Conservation (phyloP, 2,329 filamentous ascomycete species). For the Shiraia sp. region DNA sequence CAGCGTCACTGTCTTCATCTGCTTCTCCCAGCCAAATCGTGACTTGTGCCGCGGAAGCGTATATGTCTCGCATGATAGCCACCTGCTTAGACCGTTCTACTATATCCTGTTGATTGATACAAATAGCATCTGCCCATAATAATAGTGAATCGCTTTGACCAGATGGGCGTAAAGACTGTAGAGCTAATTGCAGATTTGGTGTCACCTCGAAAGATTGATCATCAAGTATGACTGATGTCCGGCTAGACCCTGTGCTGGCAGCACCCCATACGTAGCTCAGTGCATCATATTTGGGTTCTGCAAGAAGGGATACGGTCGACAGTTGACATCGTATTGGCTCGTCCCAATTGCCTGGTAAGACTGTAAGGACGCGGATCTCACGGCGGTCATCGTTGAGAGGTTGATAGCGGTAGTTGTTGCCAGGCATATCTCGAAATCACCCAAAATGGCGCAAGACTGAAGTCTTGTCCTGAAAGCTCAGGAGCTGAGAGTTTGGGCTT, state of each 20-base stretch:
- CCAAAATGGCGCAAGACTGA: too few relatives aligned
- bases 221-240: neutral
- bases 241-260: neutral
- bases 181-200: conserved; percentile 1
- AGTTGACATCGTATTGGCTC: neutral
- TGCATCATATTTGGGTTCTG: neutral
- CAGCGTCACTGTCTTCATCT: conserved; percentile 3
- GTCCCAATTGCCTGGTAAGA: neutral
- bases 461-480: too few relatives aligned
- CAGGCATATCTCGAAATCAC: neutral
- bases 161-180: neutral
- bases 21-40: conserved; percentile 11
- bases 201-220: neutral
- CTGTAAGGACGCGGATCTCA: conserved; percentile 1
- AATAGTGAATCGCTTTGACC: conserved; percentile 15
- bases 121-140: conserved; percentile 6
- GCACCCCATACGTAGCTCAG: conserved; percentile 1
- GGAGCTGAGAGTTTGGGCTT: too few relatives aligned
- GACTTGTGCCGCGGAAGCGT: conserved; percentile 14
- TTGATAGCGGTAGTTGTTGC: neutral
- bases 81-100: conserved; percentile 36
- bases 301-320: neutral
- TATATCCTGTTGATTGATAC: conserved; percentile 39
- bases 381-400: neutral
- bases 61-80: conserved; percentile 40